Base-by-base conservation (phyloP, 495 filamentous ascomycete genomes). In the Gamarada debralockiae region DNA sequence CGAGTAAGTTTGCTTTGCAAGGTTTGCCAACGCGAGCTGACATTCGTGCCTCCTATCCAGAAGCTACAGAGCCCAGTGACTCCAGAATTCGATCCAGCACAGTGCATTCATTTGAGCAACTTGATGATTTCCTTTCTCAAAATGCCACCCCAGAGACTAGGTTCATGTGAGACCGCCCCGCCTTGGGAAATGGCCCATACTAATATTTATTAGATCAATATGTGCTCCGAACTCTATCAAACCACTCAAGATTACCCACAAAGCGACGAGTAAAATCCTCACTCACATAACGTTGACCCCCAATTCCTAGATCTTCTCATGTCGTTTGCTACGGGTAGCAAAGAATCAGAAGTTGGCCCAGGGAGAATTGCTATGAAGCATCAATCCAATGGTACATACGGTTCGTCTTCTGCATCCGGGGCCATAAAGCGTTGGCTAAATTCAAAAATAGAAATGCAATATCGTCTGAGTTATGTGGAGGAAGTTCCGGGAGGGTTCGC, bases 401-500 rank as follows among this genome's bases (percentile, higher is more conserved):
- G 40, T 44, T 5, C 21, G 17, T 21, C 3, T 21, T 21, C 21
- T 17, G 6, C 8, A 12, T 17, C 38, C 10, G 18, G 7, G n/a
- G n/a, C n/a, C n/a, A n/a, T n/a, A n/a, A n/a, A n/a, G n/a, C n/a
- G n/a, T n/a, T n/a, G n/a, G 21, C 21, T 21, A 18, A 24, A 21
- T 20, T 44, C 15, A 7, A 44, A n/a, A 21, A 20, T 24, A 44
- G 40, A 44, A 44, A 24, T 44, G 21, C 40, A 44, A 24, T 48
- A 48, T 17, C 21, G 20, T 7, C 25, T 48, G 18, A 31, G 45
- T 22, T 48, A 48, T 22, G 45, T 48, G 7, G 45, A 48, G 25
- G 45, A 48, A 33, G 8, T 33, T 13, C 12, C 3, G 31, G 45
- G 45, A 22, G 15, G 57, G 61, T 10, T 54, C 59, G 50, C 63